These are phyloP conservation scores for Cytospora mali DNA, from an alignment of 2,329 filamentous ascomycete genomes.

Conservation along the genomic window DNA sequence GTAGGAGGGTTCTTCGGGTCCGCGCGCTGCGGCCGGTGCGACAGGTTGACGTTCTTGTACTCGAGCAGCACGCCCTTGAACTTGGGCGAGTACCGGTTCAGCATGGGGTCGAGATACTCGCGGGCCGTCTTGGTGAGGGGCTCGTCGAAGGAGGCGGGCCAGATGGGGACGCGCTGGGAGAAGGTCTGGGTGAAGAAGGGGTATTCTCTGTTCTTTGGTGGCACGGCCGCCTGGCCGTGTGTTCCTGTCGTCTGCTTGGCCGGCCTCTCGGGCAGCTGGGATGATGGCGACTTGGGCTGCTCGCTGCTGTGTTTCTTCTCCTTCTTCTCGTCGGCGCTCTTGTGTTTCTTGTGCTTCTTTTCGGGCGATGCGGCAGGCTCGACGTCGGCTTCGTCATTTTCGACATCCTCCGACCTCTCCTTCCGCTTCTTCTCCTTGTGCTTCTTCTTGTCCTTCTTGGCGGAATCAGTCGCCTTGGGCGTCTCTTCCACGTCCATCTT, in stretches of 20 bases:
- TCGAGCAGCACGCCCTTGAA: slow-evolving; percentile 74
- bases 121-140: slow-evolving; percentile 72
- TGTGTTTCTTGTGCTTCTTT: slow-evolving; percentile 23
- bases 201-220: slow-evolving; percentile 51
- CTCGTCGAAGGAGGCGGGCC: slow-evolving; percentile 68
- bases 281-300: slow-evolving; percentile 24
- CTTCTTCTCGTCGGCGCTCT: slow-evolving; percentile 32
- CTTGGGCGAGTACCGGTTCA: slow-evolving; percentile 75
- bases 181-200: slow-evolving; percentile 80
- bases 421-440: slow-evolving; percentile 40
- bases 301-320: slow-evolving; percentile 32
- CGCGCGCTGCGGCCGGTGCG: slow-evolving; percentile 57
- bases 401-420: slow-evolving; percentile 34
- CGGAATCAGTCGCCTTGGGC: slow-evolving; percentile 12
- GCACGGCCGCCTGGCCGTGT: slow-evolving; percentile 39
- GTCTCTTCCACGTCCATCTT: slow-evolving; percentile 27
- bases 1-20: slow-evolving; percentile 47
- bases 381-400: slow-evolving; percentile 26
- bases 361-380: slow-evolving; percentile 13
- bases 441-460: slow-evolving; percentile 32
- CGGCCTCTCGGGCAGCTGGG: slow-evolving; percentile 10
- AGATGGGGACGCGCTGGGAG: slow-evolving; percentile 78
- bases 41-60: slow-evolving; percentile 70
- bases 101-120: slow-evolving; percentile 73
- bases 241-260: neutral